These are phyloP conservation scores for Xylaria flabelliformis DNA, from an alignment of 495 filamentous ascomycete species.

Conservation along the genomic window DNA sequence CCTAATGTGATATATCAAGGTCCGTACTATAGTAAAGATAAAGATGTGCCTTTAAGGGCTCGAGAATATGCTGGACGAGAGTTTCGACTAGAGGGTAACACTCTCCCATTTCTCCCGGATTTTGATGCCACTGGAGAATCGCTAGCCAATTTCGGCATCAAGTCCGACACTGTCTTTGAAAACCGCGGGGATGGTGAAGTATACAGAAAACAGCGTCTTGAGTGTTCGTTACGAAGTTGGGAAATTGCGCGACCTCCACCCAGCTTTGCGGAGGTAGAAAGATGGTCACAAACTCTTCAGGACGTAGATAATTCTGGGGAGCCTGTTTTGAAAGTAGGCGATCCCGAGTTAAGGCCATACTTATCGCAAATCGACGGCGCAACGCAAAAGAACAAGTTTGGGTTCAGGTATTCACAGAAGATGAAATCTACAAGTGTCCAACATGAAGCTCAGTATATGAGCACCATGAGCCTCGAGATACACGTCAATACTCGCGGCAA, in stretches of 20 bases:
- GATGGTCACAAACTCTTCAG: constrained; percentile 65
- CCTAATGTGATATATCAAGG: constrained; percentile 77
- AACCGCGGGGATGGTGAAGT: constrained; percentile 55
- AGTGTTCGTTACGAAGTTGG: constrained; percentile 68
- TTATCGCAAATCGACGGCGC: constrained; percentile 89
- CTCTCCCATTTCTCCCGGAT: constrained; percentile 75
- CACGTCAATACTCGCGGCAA: constrained; percentile 88
- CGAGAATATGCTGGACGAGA: constrained; percentile 90
- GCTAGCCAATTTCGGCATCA: constrained; percentile 61
- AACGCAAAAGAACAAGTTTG: constrained; percentile 83
- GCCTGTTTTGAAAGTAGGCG: constrained; percentile 58
- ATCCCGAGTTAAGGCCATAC: constrained; percentile 45
- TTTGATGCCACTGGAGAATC: constrained; percentile 74
- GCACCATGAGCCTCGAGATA: constrained; percentile 92
- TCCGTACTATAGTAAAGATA: constrained; percentile 85
- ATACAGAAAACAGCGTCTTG: constrained; percentile 56
- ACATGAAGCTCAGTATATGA: constrained; percentile 94
- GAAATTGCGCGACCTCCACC: constrained; percentile 71
- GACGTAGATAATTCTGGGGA: constrained; percentile 47
- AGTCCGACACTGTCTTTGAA: constrained; percentile 52
- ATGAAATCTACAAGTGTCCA: constrained; percentile 75
- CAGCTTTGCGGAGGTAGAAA: constrained; percentile 69
- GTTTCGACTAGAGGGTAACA: constrained; percentile 78
- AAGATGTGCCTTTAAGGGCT: constrained; percentile 78
- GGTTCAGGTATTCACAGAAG: constrained; percentile 88